These are phyloP conservation scores for Suhomyces pyralidae DNA, from an alignment of 805 yeast genomes.

Conservation along the genomic window DNA sequence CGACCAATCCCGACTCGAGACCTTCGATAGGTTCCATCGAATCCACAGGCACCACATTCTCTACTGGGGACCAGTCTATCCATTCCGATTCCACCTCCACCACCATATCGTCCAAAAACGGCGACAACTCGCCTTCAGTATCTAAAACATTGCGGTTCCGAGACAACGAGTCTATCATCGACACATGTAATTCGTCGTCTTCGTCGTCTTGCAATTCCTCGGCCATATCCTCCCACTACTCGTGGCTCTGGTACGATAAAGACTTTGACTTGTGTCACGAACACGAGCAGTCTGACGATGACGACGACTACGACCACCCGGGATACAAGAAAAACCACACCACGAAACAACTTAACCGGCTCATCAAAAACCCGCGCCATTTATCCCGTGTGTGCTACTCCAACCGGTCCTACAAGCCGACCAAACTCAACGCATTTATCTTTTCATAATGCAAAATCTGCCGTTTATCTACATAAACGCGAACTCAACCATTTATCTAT, in stretches of 20 bases:
- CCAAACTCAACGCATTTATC: constrained; percentile 14
- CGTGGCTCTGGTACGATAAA: constrained; percentile 34
- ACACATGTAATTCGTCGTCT: not conserved
- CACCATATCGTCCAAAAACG: not conserved
- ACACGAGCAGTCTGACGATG: constrained; percentile 16
- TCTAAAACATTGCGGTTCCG: constrained; percentile 11
- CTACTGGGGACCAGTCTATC: not conserved
- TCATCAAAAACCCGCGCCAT: constrained; percentile 11
- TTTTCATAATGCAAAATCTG: constrained; percentile 4
- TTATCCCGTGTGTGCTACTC: constrained; percentile 24
- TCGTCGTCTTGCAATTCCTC: constrained; percentile 1
- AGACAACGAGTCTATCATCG: constrained; percentile 18
- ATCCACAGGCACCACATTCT: constrained; percentile 5
- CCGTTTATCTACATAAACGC: too few species aligned
- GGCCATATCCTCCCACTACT: constrained; percentile 8
- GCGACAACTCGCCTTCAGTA: not conserved
- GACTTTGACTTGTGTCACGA: constrained; percentile 23
- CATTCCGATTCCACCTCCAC: constrained; percentile 6
- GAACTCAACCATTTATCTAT: too few species aligned
- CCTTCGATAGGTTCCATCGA: constrained; percentile 5
- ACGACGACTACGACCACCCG: constrained; percentile 6
- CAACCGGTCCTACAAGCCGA: constrained; percentile 14
- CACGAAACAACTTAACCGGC: constrained; percentile 20
- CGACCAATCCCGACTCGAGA: not conserved
- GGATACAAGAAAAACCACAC: constrained; percentile 13